Conservation (phyloP, 2,329 filamentous ascomycete genomes). For the Epichloe scottii region DNA sequence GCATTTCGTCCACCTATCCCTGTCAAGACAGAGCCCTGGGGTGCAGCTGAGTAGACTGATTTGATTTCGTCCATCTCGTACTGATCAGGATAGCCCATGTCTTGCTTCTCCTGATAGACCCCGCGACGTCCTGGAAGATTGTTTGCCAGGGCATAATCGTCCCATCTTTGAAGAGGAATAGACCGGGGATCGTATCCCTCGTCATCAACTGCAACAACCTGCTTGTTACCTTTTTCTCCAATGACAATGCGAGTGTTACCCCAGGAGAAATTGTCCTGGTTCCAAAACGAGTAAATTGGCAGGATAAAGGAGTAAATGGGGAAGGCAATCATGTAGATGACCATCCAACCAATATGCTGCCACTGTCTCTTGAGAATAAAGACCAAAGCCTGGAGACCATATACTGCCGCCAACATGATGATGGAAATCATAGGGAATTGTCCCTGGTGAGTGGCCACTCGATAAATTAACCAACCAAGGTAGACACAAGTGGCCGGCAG, state of each 20-base stretch:
- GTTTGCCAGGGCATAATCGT: conserved; percentile 82
- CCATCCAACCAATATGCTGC: conserved; percentile 99
- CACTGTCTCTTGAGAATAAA: conserved; percentile 96
- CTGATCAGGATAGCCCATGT: conserved; percentile 57
- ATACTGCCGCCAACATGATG: conserved; percentile 78
- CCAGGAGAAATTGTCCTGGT: conserved; percentile 98
- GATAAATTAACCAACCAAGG: conserved; percentile 77
- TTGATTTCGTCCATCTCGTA: conserved; percentile 99
- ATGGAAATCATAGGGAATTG: conserved; percentile 80
- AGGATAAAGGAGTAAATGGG: conserved; percentile 87
- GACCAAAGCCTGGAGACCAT: conserved; percentile 89
- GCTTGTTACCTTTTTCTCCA: conserved; percentile 82
- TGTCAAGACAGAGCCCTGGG: conserved; percentile 74
- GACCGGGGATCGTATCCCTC: conserved; percentile 83
- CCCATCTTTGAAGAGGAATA: conserved; percentile 92
- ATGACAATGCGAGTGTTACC: conserved; percentile 97
- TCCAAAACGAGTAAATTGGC: conserved; percentile 98
- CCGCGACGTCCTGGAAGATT: conserved; percentile 85
- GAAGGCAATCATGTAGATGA: conserved; percentile 93
- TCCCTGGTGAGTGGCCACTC: conserved; percentile 53
- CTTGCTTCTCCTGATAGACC: conserved; percentile 49
- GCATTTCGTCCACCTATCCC: conserved; percentile 62
- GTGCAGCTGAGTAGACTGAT: conserved; percentile 87
- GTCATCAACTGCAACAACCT: conserved; percentile 75
- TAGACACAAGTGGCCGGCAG: conserved; percentile 83